Base-by-base conservation (phyloP, 768 basidiomycete genomes). In the Asterophora parasitica region DNA sequence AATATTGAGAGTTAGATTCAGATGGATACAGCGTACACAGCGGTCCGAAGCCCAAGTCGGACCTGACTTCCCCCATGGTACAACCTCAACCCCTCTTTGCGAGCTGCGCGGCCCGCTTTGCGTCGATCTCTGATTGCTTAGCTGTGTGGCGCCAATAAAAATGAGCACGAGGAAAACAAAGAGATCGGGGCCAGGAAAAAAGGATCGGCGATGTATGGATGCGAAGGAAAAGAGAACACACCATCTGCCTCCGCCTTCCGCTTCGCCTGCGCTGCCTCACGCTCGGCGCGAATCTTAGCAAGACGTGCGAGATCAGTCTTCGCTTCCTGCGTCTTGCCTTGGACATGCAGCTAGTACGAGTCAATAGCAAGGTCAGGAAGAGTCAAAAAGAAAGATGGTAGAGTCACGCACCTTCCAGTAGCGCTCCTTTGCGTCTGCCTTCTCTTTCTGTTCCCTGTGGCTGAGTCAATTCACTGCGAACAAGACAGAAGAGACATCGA, bases 321-420 rank as follows among this genome's bases (percentile, higher is more conserved):
- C 15, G 94, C 93, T 63, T 96, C 77, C 30, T 86, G 83, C 0
- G 94, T 97, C 81, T 96, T 88, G 51, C 94, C 94, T 65, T 78
- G 72, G 12, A 71, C 43, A 58, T 91, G 87, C 27, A 88, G 72
- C 87, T 88, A 55, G 10, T 42, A 23, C 36, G 3, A 13, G 28
- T 31, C 30, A 31, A 17, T 15, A 35, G 31, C 30, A 20, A 15
- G 23, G 23, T 23, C 40, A 34, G 16, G 30, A 7, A 26, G 27
- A 42, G 15, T 10, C 12, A 17, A 27, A 26, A 4, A n/a, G 17
- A 16, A 28, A 15, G 38, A 6, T 4, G 1, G 23, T 23, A 23
- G 23, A 23, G 23, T 23, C 10, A 37, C 41, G 1, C 11, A 88
- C 86, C 79, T 94, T 91, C 83, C 84, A 84, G 64, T 95, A 95